phyloP scores from a whole-genome alignment of 805 yeast genomes.

The Yamadazyma philogaea region DNA sequence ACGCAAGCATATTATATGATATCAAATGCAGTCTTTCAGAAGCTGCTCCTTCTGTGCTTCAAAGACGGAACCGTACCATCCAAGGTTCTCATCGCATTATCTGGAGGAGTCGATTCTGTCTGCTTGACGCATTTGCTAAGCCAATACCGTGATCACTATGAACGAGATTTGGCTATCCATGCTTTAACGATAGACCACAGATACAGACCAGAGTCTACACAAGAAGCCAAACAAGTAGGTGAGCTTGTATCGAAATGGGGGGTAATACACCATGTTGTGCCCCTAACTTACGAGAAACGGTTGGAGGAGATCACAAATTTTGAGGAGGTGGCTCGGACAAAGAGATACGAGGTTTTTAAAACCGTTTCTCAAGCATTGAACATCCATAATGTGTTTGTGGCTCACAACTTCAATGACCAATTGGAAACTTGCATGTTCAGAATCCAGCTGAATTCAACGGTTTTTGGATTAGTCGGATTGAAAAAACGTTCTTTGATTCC shows the following conservation, averaged over 20 bases:
- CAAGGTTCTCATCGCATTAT: slow-evolving; percentile 53
- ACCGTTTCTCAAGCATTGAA: slow-evolving; percentile 35
- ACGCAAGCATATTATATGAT: slow-evolving; percentile 12
- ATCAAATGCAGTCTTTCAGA: slow-evolving; percentile 12
- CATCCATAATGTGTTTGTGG: slow-evolving; percentile 47
- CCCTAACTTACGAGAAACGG: slow-evolving; percentile 21
- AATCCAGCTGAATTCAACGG: slow-evolving; percentile 36
- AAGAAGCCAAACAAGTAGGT: slow-evolving; percentile 49
- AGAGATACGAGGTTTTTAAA: slow-evolving; percentile 47
- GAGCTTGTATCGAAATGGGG: slow-evolving; percentile 30
- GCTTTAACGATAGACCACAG: slow-evolving; percentile 71
- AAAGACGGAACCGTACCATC: slow-evolving; percentile 19
- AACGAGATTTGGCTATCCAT: slow-evolving; percentile 30
- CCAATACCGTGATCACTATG: slow-evolving; percentile 27
- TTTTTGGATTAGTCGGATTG: slow-evolving; percentile 62
- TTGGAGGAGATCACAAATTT: slow-evolving; percentile 37
- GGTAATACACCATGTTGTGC: slow-evolving; percentile 29
- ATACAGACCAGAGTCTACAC: slow-evolving; percentile 44
- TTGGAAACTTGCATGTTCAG: slow-evolving; percentile 65
- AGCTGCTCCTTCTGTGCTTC: slow-evolving; percentile 12
- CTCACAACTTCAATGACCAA: slow-evolving; percentile 72
- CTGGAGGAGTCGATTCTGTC: slow-evolving; percentile 85
- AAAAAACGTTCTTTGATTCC: slow-evolving; percentile 26
- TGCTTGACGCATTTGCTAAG: slow-evolving; percentile 54
- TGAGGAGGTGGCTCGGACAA: slow-evolving; percentile 59